A percentile compares a stretch with the other conserved stretches of the same genome.
Evolutionary conservation across 2,329 filamentous ascomycete genomes (phyloP).

Genomic region (Diaporthe sp.): DNA sequence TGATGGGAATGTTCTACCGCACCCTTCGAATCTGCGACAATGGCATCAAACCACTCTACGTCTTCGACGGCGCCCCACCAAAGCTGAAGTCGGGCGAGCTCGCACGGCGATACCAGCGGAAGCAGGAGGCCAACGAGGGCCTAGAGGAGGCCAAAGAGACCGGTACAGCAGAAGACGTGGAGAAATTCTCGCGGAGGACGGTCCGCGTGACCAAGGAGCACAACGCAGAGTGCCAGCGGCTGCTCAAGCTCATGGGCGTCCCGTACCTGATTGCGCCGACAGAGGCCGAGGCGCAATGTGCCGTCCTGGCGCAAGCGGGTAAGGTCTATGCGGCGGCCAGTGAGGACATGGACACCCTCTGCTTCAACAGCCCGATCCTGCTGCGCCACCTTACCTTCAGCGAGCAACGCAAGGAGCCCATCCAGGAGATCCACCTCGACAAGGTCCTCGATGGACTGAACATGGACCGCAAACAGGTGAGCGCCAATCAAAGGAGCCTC

Average conservation of each 20-base stretch:
- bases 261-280: constrained; percentile 96
- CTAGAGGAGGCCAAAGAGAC: constrained; percentile 98
- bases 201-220: constrained; percentile 97
- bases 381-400: constrained; percentile 95
- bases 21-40: constrained; percentile 98
- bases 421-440: constrained; percentile 92
- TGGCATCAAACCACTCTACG: constrained; percentile 97
- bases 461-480: constrained; percentile 89
- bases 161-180: constrained; percentile 95
- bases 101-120: constrained; percentile 95
- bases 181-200: constrained; percentile 95
- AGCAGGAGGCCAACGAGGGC: constrained; percentile 89
- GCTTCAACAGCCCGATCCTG: constrained; percentile 92
- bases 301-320: constrained; percentile 86
- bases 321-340: constrained; percentile 98
- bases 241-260: constrained; percentile 95
- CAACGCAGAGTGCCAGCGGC: constrained; percentile 91
- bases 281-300: constrained; percentile 97
- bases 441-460: constrained; percentile 87
- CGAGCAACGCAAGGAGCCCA: constrained; percentile 97
- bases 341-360: constrained; percentile 99
- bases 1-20: constrained; percentile 99
- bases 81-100: constrained; percentile 98
- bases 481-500: constrained; percentile 34
- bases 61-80: constrained; percentile 96